Evolutionary conservation across 2,329 filamentous ascomycete genomes (phyloP).

Genomic region (Aspergillus amoenus): DNA sequence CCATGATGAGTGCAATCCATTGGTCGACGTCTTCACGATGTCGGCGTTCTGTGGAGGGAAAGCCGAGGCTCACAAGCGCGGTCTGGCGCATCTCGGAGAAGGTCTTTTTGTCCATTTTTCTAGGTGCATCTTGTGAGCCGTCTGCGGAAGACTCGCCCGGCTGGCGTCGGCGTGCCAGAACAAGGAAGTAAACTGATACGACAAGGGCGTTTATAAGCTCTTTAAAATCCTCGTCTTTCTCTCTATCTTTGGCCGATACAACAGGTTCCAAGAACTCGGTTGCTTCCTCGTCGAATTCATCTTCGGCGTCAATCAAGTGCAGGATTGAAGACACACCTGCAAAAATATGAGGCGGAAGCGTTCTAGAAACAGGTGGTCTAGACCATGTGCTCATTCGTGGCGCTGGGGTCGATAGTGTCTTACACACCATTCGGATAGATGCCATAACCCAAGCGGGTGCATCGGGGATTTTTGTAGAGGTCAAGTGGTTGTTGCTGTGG

Average conservation of each 20-base stretch:
- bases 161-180: constrained; percentile 51
- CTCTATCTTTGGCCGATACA: constrained; percentile 43
- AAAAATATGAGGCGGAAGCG: constrained; percentile 69
- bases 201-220: constrained; percentile 39
- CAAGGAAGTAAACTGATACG: constrained; percentile 47
- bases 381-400: constrained; percentile 37
- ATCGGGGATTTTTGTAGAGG: constrained; percentile 36
- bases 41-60: constrained; percentile 43
- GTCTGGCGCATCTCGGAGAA: constrained; percentile 42
- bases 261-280: constrained; percentile 38
- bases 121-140: constrained; percentile 17
- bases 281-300: constrained; percentile 41
- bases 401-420: constrained; percentile 57
- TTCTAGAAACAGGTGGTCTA: constrained; percentile 39
- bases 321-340: constrained; percentile 66
- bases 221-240: constrained; percentile 48
- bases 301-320: constrained; percentile 49
- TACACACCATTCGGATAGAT: constrained; percentile 65
- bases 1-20: constrained; percentile 59
- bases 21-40: constrained; percentile 56
- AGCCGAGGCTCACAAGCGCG: constrained; percentile 35
- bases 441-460: constrained; percentile 68
- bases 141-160: constrained; percentile 11
- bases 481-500: constrained; percentile 21
- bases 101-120: constrained; percentile 42